These are phyloP conservation scores for Dictyostelium firmibasis DNA, from an alignment of 78 protist species.

Conservation along the genomic window DNA sequence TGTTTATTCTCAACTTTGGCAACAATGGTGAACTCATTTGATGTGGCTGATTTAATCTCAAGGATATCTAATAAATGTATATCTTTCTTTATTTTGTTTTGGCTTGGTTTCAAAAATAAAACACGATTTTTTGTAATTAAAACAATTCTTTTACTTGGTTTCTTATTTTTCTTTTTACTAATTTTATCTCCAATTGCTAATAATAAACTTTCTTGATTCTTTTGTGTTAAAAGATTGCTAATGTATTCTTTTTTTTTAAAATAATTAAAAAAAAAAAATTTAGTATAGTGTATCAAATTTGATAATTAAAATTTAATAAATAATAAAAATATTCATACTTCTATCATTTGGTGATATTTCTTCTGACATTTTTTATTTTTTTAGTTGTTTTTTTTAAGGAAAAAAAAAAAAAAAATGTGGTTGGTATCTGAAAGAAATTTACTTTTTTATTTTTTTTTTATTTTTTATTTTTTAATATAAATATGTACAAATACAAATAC, in stretches of 20 bases:
- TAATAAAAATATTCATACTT: neutral
- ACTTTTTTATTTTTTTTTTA: too few relatives aligned
- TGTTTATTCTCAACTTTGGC: neutral
- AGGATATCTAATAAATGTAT: conserved; percentile 19
- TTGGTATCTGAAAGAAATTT: neutral
- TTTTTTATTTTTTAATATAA: neutral
- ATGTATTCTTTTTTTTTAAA: conserved; percentile 1
- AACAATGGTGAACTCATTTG: conserved; percentile 22
- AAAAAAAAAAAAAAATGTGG: neutral
- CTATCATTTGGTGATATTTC: conserved; percentile 52
- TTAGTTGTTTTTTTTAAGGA: neutral
- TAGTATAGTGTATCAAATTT: neutral
- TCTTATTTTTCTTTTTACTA: conserved; percentile 73
- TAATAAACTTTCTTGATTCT: conserved; percentile 32
- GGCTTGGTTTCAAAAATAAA: conserved; percentile 59
- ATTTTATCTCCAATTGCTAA: conserved; percentile 53
- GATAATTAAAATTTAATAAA: neutral
- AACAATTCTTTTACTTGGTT: conserved; percentile 73
- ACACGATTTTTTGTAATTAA: conserved; percentile 71
- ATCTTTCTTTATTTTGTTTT: conserved; percentile 57
- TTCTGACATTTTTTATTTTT: conserved; percentile 17
- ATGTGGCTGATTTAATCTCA: conserved; percentile 47
- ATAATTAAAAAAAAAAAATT: neutral
- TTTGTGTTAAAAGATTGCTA: conserved; percentile 27
- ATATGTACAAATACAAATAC: neutral